Conservation (phyloP, 2,329 filamentous ascomycete species). For the Fusarium sp. region DNA sequence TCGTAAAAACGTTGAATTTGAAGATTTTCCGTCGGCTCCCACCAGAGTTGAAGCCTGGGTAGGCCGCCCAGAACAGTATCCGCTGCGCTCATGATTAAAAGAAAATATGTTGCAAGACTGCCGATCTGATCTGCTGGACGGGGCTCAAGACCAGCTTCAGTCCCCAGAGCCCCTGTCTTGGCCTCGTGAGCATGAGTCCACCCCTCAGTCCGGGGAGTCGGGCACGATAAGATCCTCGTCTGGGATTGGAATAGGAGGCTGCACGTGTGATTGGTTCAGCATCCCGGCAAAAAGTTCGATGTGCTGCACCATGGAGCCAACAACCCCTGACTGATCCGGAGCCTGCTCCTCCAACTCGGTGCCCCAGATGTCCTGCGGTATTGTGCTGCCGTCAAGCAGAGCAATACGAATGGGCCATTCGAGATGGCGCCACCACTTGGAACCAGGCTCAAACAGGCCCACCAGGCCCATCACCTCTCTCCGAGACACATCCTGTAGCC, state of each 20-base stretch:
- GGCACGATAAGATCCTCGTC: slow-evolving; percentile 49
- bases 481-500: slow-evolving; percentile 74
- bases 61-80: not conserved
- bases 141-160: slow-evolving; percentile 34
- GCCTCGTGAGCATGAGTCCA: not conserved
- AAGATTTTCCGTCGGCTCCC: not conserved
- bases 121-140: not conserved
- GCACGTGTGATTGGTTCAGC: slow-evolving; percentile 47
- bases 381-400: slow-evolving; percentile 64
- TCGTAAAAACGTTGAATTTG: not conserved
- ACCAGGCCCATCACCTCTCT: slow-evolving; percentile 75
- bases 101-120: slow-evolving; percentile 6
- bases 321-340: slow-evolving; percentile 50
- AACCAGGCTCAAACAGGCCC: slow-evolving; percentile 68
- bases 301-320: slow-evolving; percentile 54
- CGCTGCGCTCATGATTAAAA: slow-evolving; percentile 2
- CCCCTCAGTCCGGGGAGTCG: slow-evolving; percentile 49
- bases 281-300: slow-evolving; percentile 56
- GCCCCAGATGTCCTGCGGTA: slow-evolving; percentile 70
- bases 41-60: not conserved
- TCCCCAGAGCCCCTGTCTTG: not conserved
- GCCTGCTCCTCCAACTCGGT: slow-evolving; percentile 60
- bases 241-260: slow-evolving; percentile 46
- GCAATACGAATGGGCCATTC: slow-evolving; percentile 72
- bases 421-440: slow-evolving; percentile 70